Percentiles rank a stretch among this genome's conserved stretches.
phyloP scores from a whole-genome alignment of 495 filamentous ascomycete species.

The Aspergillus cristatus region DNA sequence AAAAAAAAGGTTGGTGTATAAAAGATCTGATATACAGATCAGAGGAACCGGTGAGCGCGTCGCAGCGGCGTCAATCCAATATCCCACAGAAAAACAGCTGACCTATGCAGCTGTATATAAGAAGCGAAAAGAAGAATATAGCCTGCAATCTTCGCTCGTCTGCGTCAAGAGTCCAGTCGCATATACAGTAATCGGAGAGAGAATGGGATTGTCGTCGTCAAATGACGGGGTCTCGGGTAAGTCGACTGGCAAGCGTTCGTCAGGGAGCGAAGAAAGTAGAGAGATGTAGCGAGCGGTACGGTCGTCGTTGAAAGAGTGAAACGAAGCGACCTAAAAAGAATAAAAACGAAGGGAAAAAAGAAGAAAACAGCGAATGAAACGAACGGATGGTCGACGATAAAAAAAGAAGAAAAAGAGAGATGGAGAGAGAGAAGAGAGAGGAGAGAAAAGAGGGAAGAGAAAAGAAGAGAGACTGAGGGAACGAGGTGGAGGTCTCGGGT shows the following conservation, averaged over 20 bases:
- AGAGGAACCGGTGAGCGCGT: constrained; percentile 29
- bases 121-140: constrained; percentile 9
- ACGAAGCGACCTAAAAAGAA: constrained; percentile 25
- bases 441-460: constrained; percentile 19
- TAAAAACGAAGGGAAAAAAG: constrained; percentile 15
- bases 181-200: too few relatives aligned
- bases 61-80: constrained; percentile 36
- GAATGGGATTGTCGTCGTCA: too few relatives aligned
- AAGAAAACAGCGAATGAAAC: constrained; percentile 12
- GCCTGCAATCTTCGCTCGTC: constrained; percentile 7
- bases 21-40: constrained; percentile 22
- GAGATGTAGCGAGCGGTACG: constrained; percentile 21
- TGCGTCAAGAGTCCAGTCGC: too few relatives aligned
- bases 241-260: constrained; percentile 21
- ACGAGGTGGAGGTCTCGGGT: constrained; percentile 3
- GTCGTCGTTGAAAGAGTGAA: constrained; percentile 37
- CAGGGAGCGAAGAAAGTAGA: constrained; percentile 22
- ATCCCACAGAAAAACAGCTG: constrained; percentile 27
- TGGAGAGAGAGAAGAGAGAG: constrained; percentile 19
- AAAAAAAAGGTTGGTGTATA: constrained; percentile 9
- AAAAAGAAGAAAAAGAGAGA: constrained; percentile 26
- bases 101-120: constrained; percentile 30
- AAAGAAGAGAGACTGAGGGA: constrained; percentile 13
- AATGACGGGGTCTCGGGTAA: too few relatives aligned
- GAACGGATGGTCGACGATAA: constrained; percentile 24